Evolutionary conservation across 139 green algal genomes (phyloP).

Genomic region (Chlorella ohadii): DNA sequence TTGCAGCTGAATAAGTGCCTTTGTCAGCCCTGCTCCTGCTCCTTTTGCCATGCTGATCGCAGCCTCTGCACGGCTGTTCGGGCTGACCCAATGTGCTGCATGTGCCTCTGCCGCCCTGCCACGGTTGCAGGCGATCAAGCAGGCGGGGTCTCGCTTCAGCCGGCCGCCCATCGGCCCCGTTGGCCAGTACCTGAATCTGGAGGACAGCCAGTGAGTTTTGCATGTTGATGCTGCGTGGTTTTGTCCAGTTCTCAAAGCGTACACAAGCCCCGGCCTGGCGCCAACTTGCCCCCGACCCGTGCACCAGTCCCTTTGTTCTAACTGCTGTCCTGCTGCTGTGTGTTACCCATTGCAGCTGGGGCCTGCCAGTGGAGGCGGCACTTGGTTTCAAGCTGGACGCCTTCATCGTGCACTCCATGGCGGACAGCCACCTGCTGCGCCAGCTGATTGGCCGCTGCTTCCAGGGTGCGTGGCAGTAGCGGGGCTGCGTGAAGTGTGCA

Average conservation of each 20-base stretch:
- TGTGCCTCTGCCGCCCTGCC: too few relatives aligned
- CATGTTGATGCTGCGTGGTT: too few relatives aligned
- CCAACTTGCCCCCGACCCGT: too few relatives aligned
- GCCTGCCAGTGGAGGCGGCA: constrained; percentile 27
- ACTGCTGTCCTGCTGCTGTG: not conserved
- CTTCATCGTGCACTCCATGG: constrained; percentile 45
- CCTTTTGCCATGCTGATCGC: too few relatives aligned
- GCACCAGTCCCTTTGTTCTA: too few relatives aligned
- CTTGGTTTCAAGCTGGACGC: constrained; percentile 26
- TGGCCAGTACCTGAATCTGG: constrained; percentile 37
- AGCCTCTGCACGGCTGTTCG: too few relatives aligned
- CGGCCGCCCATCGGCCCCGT: constrained; percentile 53
- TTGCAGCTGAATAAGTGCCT: too few relatives aligned
- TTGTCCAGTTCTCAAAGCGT: too few relatives aligned
- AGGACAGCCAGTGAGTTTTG: constrained; percentile 31
- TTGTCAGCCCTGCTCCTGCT: too few relatives aligned
- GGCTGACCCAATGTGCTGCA: too few relatives aligned
- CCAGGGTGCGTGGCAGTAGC: not conserved
- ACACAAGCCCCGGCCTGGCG: too few relatives aligned
- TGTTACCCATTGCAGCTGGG: constrained; percentile 14
- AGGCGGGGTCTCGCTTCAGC: constrained; percentile 30
- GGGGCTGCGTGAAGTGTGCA: not conserved
- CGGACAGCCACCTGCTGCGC: constrained; percentile 41
- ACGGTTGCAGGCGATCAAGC: not conserved
- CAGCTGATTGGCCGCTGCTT: constrained; percentile 6